Percentiles rank a stretch among this genome's conserved stretches.
These are phyloP conservation scores for Aspergillus melleus DNA, from an alignment of 2,329 filamentous ascomycete genomes.

Conservation along the genomic window DNA sequence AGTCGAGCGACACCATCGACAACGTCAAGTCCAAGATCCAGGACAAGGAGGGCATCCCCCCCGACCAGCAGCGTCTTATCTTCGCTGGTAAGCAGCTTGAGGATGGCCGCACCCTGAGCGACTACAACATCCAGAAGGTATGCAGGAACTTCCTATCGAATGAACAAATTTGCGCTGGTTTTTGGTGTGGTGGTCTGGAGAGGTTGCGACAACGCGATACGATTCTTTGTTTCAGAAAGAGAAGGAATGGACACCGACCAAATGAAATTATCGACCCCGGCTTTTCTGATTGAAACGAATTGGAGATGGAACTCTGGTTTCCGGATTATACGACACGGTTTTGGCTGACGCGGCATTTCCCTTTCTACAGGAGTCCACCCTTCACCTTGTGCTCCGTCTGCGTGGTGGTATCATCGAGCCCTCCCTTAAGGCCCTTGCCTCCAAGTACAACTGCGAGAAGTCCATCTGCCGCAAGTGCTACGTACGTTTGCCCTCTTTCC, in stretches of 20 bases:
- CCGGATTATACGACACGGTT: slow-evolving; percentile 6
- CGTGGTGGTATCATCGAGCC: slow-evolving; percentile 99
- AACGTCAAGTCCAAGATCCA: slow-evolving; percentile 99
- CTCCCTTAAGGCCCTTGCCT: slow-evolving; percentile 95
- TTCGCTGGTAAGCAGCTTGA: slow-evolving; percentile 99
- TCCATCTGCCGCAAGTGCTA: slow-evolving; percentile 99
- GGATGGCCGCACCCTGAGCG: slow-evolving; percentile 92
- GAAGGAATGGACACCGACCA: not conserved
- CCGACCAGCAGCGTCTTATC: slow-evolving; percentile 97
- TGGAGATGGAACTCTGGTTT: not conserved
- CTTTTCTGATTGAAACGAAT: not conserved
- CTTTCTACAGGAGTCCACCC: slow-evolving; percentile 78
- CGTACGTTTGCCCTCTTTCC: slow-evolving; percentile 58
- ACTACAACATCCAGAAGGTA: slow-evolving; percentile 99
- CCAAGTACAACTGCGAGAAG: slow-evolving; percentile 99
- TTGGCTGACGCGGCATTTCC: slow-evolving; percentile 33
- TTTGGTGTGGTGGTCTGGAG: slow-evolving; percentile 9
- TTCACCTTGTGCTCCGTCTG: slow-evolving; percentile 97
- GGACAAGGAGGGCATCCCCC: slow-evolving; percentile 98
- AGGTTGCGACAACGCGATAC: slow-evolving; percentile 2
- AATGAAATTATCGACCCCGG: not conserved
- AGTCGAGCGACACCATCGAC: slow-evolving; percentile 98
- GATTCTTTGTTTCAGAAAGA: not conserved
- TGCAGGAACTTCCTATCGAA: slow-evolving; percentile 34
- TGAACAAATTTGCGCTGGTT: not conserved